Conservation (phyloP, 176 grass and related monocot species). For the Oryza punctata region DNA sequence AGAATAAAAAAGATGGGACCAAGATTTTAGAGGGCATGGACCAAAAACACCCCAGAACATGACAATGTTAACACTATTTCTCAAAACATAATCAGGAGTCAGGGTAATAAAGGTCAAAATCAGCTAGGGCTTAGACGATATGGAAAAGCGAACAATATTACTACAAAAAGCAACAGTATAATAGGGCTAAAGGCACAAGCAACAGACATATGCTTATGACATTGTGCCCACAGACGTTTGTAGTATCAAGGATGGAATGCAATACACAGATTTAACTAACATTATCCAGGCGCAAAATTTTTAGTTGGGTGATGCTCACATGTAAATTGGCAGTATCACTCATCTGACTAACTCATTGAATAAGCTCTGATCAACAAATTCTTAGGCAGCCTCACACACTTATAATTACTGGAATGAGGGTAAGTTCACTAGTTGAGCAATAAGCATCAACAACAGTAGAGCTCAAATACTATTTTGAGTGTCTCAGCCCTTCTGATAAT, state of each 20-base stretch:
- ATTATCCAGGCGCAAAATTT: not conserved
- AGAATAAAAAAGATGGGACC: not conserved
- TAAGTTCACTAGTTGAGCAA: not conserved
- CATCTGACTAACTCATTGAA: not conserved
- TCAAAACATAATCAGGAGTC: not conserved
- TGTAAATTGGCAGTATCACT: not conserved
- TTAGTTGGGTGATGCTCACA: not conserved
- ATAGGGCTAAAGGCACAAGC: conserved; percentile 12
- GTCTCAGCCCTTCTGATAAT: not conserved
- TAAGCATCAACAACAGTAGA: not conserved
- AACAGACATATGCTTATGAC: not conserved
- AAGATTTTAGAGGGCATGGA: conserved; percentile 3
- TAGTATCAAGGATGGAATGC: not conserved
- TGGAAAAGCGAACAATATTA: conserved; percentile 32
- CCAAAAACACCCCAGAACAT: not conserved
- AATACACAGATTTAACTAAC: not conserved
- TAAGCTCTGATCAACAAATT: not conserved
- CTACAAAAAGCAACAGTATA: not conserved
- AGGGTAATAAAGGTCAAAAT: conserved; percentile 22
- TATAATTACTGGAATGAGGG: not conserved
- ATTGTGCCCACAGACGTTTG: not conserved
- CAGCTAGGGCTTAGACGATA: conserved; percentile 6
- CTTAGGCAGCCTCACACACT: not conserved
- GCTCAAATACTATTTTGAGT: not conserved
- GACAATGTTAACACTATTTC: not conserved